These are phyloP conservation scores for Melampsora americana DNA, from an alignment of 1,284 basidiomycete genomes.

Conservation along the genomic window DNA sequence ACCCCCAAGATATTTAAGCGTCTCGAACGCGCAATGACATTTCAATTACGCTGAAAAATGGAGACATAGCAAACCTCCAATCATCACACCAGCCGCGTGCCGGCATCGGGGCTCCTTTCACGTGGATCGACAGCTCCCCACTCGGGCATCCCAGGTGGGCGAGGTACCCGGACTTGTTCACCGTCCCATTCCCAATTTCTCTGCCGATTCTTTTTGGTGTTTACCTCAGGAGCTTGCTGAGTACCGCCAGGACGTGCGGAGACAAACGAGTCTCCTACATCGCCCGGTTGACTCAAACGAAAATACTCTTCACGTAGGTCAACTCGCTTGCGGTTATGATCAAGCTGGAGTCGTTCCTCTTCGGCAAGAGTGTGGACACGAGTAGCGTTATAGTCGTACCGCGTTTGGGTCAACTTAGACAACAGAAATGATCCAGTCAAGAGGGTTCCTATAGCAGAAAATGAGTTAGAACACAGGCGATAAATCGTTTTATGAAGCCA, in stretches of 20 bases:
- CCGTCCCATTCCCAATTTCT: slow-evolving; percentile 43
- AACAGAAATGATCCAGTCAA: slow-evolving; percentile 51
- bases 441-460: slow-evolving; percentile 46
- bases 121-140: slow-evolving; percentile 36
- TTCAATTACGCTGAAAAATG: no score
- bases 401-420: slow-evolving; percentile 52
- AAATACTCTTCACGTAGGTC: slow-evolving; percentile 55
- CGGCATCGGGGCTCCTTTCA: slow-evolving; percentile 22
- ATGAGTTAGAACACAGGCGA: neutral
- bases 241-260: neutral
- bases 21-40: no score
- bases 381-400: slow-evolving; percentile 53
- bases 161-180: slow-evolving; percentile 35
- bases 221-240: neutral
- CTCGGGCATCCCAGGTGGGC: slow-evolving; percentile 25
- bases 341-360: slow-evolving; percentile 52
- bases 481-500: neutral
- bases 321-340: slow-evolving; percentile 50
- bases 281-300: slow-evolving; percentile 25
- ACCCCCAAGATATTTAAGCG: no score
- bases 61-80: no score
- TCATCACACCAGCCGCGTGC: slow-evolving; percentile 13
- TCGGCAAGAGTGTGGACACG: slow-evolving; percentile 51
- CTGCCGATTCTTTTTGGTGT: slow-evolving; percentile 4
- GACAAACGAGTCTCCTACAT: slow-evolving; percentile 1